Evolutionary conservation across 2,329 filamentous ascomycete species (phyloP), one percentile per base, ranked within the genome.

Genomic region (Xylariaceae sp.): DNA sequence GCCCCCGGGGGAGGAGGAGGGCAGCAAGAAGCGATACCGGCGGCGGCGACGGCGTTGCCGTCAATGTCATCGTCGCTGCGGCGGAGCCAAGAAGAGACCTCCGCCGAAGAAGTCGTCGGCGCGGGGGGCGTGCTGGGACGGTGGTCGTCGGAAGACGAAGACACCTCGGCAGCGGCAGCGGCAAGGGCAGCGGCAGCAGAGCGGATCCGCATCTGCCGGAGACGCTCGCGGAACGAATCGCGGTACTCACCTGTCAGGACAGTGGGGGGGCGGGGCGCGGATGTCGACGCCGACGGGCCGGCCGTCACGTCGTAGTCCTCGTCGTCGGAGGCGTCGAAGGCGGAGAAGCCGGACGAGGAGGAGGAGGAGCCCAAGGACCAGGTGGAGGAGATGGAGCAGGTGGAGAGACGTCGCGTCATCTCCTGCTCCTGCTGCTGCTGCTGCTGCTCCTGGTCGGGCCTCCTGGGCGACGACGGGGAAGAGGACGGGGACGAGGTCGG

Each of bases 241-340:
- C 47, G 46, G 29, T 25, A 35, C 31, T 50, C 47, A 29, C 46
- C 46, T 27, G 47, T 49, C 26, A 40, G 38, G 7, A 42, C 18
- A 4, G 30, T 15, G 16, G 16, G 16, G 26, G 21, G 17, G n/a
- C n/a, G n/a, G n/a, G n/a, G n/a, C n/a, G n/a, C n/a, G n/a, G n/a
- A n/a, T n/a, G n/a, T n/a, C n/a, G n/a, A n/a, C n/a, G n/a, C n/a
- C n/a, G n/a, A n/a, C n/a, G n/a, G n/a, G n/a, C n/a, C n/a, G n/a
- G n/a, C n/a, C n/a, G n/a, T n/a, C n/a, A n/a, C n/a, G n/a, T n/a
- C n/a, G n/a, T n/a, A n/a, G n/a, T n/a, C n/a, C n/a, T n/a, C n/a
- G n/a, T n/a, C n/a, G n/a, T n/a, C n/a, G n/a, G n/a, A n/a, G n/a
- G n/a, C n/a, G n/a, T n/a, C n/a, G n/a, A n/a, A n/a, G n/a, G n/a